These are phyloP conservation scores for Begonia masoniana DNA, from an alignment of 306 rosid species.

Conservation along the genomic window DNA sequence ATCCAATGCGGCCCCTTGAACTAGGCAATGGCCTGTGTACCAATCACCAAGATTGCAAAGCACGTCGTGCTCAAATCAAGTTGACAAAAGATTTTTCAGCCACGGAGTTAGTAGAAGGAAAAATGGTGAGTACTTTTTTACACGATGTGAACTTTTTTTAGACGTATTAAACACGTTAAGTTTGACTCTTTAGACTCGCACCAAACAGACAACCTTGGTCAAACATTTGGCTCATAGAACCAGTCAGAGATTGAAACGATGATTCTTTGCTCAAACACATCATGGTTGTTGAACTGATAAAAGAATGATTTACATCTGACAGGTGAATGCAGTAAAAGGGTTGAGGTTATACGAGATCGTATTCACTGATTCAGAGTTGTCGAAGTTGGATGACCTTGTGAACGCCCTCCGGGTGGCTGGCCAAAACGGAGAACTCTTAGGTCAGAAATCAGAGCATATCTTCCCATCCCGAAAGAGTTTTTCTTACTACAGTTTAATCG, in stretches of 20 bases:
- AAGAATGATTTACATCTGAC: background rate
- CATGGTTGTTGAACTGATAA: background rate
- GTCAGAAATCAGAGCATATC: background rate
- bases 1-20: slow-evolving; percentile 42
- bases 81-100: slow-evolving; percentile 93
- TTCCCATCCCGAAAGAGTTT: background rate
- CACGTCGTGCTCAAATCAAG: slow-evolving; percentile 61
- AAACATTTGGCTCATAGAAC: no score
- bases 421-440: background rate
- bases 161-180: background rate
- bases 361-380: background rate
- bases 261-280: no score
- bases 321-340: background rate
- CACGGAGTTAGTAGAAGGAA: slow-evolving; percentile 80
- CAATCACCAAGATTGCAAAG: slow-evolving; percentile 81
- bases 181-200: background rate
- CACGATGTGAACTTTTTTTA: no score
- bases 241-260: no score
- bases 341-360: background rate
- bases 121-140: slow-evolving; percentile 53
- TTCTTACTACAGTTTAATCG: no score
- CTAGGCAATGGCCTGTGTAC: slow-evolving; percentile 39
- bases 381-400: background rate
- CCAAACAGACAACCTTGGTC: background rate
- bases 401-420: background rate